Conservation (phyloP, 106 monocot genomes). For the Acanthochlamys bracteata region DNA sequence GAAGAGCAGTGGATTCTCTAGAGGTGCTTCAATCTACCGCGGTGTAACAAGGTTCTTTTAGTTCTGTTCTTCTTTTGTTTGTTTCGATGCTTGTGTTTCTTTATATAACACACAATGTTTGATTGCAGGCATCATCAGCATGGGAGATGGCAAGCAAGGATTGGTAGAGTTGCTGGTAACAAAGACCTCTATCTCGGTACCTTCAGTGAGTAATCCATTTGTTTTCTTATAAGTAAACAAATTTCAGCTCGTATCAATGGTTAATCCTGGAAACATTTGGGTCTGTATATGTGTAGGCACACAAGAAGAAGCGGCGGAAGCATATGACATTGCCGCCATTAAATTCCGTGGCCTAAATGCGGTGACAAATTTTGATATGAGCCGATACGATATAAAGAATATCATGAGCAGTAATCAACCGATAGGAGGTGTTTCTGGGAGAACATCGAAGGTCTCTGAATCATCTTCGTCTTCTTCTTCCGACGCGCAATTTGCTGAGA, state of each 20-base stretch:
- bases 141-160: constrained; percentile 95
- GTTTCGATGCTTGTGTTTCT: background rate
- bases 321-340: constrained; percentile 94
- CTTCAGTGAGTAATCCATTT: constrained; percentile 58
- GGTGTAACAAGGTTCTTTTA: constrained; percentile 77
- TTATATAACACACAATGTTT: background rate
- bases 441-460: constrained; percentile 25
- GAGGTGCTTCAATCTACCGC: constrained; percentile 90
- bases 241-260: too few relatives aligned
- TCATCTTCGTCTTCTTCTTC: constrained; percentile 29
- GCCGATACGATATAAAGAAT: constrained; percentile 84
- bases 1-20: constrained; percentile 97
- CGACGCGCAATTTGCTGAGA: constrained; percentile 3
- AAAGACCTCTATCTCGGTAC: constrained; percentile 97
- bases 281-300: constrained; percentile 40
- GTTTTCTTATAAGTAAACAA: too few relatives aligned
- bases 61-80: background rate
- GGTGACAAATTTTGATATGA: constrained; percentile 96
- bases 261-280: too few relatives aligned
- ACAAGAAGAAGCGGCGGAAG: constrained; percentile 94
- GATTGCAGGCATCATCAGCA: constrained; percentile 78
- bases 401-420: constrained; percentile 81
- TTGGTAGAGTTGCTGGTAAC: constrained; percentile 90
- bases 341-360: constrained; percentile 93
- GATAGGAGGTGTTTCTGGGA: constrained; percentile 51